Evolutionary conservation across 352 stramenopile species (phyloP), one percentile per base, ranked within the genome.

Genomic region (Blastocystis sp.): DNA sequence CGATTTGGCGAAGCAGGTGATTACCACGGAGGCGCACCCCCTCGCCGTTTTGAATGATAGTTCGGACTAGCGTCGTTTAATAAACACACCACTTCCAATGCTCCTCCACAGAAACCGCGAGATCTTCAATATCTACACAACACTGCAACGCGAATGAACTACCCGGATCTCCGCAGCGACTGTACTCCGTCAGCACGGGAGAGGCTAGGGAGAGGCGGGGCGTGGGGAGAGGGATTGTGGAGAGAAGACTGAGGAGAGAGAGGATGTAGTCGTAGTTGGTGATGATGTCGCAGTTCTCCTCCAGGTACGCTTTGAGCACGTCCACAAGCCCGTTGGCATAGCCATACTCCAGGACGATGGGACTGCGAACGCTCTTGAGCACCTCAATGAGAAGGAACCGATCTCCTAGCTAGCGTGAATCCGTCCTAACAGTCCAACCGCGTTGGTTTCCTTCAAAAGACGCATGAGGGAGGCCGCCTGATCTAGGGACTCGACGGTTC

Each of bases 251-350:
- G 11, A 84, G n/a, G 0, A 84, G 56, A 84, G 48, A 59, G 4
- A 70, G 28, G 56, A 84, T 84, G 66, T 84, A 84, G 40, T 84
- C 74, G 48, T 84, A 84, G 74, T 84, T 62, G 61, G 48, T 84
- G n/a, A 84, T 64, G 23, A 84, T 61, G 66, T 84, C 74, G 69
- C 34, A 48, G 34, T 84, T 84, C 21, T 84, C 74, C 19, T 67
- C 60, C 53, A 84, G 10, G 34, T 84, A 84, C 17, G 21, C 5
- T 11, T 69, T 5, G 3, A 84, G 74, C 53, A 64, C 66, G 21
- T 19, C 11, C 19, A 59, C 34, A 40, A 84, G 34, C 67, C 61
- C 74, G 38, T 84, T 61, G 21, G 28, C 40, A 56, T 84, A 84
- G 19, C 56, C 41, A 56, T 67, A 70, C 1, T 60, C 40, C 34